Conservation (phyloP, 164 flowering plant genomes). For the Macadamia tetraphylla region DNA sequence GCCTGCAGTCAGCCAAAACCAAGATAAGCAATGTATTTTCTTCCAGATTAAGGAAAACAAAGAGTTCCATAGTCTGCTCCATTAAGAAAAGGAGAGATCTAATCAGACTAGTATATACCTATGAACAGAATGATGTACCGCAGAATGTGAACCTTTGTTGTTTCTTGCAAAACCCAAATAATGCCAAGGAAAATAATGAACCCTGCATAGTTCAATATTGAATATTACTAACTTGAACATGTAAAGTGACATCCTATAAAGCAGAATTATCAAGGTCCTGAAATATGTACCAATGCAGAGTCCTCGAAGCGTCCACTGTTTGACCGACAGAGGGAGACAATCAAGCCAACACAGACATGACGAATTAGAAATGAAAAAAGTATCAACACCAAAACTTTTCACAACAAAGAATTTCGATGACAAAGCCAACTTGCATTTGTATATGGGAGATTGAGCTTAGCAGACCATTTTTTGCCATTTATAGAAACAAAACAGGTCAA, state of each 20-base stretch:
- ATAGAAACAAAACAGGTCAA: neutral
- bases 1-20: conserved; percentile 40
- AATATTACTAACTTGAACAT: neutral
- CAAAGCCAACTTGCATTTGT: too few species aligned
- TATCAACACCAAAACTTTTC: neutral
- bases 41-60: neutral
- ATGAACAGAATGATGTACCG: conserved; percentile 88
- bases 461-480: too few species aligned
- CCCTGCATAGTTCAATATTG: conserved; percentile 39
- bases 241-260: neutral
- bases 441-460: too few species aligned
- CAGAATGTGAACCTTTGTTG: conserved; percentile 56
- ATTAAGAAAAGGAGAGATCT: neutral
- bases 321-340: conserved; percentile 1
- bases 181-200: conserved; percentile 77
- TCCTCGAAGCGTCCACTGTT: conserved; percentile 94
- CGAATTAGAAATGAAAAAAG: neutral
- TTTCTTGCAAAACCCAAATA: conserved; percentile 83
- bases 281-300: conserved; percentile 72
- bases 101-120: conserved; percentile 37
- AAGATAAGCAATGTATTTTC: conserved; percentile 5
- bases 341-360: neutral
- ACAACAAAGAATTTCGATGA: too few species aligned
- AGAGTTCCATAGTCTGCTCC: neutral
- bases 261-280: conserved; percentile 3